Evolutionary conservation across 164 flowering plant species (phyloP), one percentile per base, ranked within the genome.

Genomic region (Stephania yunnanensis): DNA sequence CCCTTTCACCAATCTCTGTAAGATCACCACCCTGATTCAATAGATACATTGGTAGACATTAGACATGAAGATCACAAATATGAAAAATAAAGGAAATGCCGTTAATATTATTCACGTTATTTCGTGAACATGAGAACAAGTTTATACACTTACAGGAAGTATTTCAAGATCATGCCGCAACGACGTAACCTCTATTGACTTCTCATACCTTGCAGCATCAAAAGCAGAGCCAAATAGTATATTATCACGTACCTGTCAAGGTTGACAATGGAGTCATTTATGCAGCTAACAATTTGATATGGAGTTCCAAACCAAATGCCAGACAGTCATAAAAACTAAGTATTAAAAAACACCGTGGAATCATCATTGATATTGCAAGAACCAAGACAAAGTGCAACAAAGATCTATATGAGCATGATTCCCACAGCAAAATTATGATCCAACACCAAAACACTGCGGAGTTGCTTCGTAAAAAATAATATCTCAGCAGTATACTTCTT

Each of bases 1-100:
- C 99, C 73, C 99, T 87, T 87, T 96, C 99, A 75, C 99, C 99
- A 79, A 96, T 96, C 85, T 96, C 99, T 65, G 99, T 96, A 75
- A 96, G 94, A 88, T 96, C 99, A 85, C 99, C 95, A 74, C 99
- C 99, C 99, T 96, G 79, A 61, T 68, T 71, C 20, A 69, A 71
- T 48, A 67, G 25, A 29, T 17, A 45, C 44, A 17, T 75, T 4
- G 20, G 77, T 73, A 70, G 45, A 70, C 53, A 22, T 75, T 61
- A 61, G 46, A 68, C 46, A 12, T 58, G 50, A 71, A 65, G 31
- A 6, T 2, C 46, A 46, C 29, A 46, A 63, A 20, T 69, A 36
- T 25, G 46, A 13, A 72, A 42, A 3, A 2, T 52, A 19, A 71
- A 72, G 63, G 44, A 66, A 46, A 65, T 66, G 31, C 9, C 42